Conservation (phyloP, 305 asterid species). For the Ajuga reptans region DNA sequence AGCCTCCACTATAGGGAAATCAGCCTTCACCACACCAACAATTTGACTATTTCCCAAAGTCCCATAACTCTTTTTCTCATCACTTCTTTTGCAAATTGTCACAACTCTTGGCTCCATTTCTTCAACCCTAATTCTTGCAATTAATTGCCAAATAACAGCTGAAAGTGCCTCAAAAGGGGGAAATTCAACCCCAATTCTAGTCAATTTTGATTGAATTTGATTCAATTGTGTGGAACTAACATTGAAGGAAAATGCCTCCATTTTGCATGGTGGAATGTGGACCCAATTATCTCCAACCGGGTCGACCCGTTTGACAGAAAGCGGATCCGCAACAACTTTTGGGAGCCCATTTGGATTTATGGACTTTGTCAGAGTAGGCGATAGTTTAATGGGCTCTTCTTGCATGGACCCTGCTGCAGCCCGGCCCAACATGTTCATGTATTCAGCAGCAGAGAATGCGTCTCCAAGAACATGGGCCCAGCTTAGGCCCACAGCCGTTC, state of each 20-base stretch:
- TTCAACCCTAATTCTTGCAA: constrained; percentile 38
- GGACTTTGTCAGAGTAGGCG: constrained; percentile 26
- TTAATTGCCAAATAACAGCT: constrained; percentile 53
- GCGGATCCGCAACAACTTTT: constrained; percentile 28
- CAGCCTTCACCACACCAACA: constrained; percentile 43
- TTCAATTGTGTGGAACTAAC: constrained; percentile 35
- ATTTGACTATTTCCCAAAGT: constrained; percentile 37
- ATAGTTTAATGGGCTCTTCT: constrained; percentile 20
- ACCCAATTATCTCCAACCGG: constrained; percentile 76
- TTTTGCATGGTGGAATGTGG: constrained; percentile 25
- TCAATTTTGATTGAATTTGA: constrained; percentile 31
- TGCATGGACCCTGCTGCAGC: constrained; percentile 26
- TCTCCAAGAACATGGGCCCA: constrained; percentile 93
- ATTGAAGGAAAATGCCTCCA: constrained; percentile 46
- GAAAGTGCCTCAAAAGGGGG: constrained; percentile 54
- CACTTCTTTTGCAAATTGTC: constrained; percentile 41
- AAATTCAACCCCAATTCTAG: constrained; percentile 10
- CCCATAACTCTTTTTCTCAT: constrained; percentile 5
- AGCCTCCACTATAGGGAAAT: constrained; percentile 32
- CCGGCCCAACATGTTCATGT: constrained; percentile 38
- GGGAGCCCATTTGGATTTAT: constrained; percentile 1
- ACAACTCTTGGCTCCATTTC: constrained; percentile 41
- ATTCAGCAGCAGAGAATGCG: constrained; percentile 49
- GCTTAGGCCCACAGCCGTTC: constrained; percentile 63
- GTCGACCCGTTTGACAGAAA: constrained; percentile 53